phyloP scores from a whole-genome alignment of 2,329 filamentous ascomycete genomes.

The Chrysosporium keratinophilum region DNA sequence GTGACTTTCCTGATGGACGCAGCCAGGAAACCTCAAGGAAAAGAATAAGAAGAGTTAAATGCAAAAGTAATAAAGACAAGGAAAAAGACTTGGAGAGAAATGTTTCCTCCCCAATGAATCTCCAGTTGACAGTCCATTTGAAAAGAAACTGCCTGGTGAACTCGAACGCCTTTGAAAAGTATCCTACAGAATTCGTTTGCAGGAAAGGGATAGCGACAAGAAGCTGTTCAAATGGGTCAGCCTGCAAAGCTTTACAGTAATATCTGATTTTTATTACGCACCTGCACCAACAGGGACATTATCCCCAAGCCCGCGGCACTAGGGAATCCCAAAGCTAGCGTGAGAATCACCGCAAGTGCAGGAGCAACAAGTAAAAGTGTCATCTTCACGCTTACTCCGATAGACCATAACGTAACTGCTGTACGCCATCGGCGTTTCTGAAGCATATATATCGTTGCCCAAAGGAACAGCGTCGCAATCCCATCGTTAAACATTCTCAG shows the following conservation, averaged over 20 bases:
- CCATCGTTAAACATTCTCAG: constrained; percentile 94
- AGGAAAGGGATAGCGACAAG: constrained; percentile 57
- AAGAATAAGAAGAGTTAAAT: constrained; percentile 53
- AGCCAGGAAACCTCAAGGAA: constrained; percentile 65
- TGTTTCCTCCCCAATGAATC: constrained; percentile 72
- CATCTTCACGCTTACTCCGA: constrained; percentile 92
- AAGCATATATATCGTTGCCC: constrained; percentile 66
- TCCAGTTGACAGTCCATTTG: constrained; percentile 99
- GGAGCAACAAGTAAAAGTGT: constrained; percentile 72
- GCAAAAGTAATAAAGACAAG: constrained; percentile 52
- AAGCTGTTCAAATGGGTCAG: constrained; percentile 32
- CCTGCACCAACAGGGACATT: constrained; percentile 68
- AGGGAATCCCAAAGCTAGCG: constrained; percentile 59
- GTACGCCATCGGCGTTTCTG: constrained; percentile 64
- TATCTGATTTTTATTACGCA: constrained; percentile 33
- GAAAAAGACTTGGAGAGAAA: constrained; percentile 69
- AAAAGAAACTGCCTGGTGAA: constrained; percentile 84
- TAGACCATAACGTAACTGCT: constrained; percentile 62
- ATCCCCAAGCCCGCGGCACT: constrained; percentile 57
- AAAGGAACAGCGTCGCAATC: constrained; percentile 74
- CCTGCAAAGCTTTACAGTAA: constrained; percentile 8
- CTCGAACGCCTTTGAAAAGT: constrained; percentile 77
- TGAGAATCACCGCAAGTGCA: constrained; percentile 64
- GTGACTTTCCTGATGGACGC: constrained; percentile 51
- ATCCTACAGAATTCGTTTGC: constrained; percentile 53